Base-by-base conservation (phyloP, 2,329 filamentous ascomycete species). In the Sclerotinia borealis region DNA sequence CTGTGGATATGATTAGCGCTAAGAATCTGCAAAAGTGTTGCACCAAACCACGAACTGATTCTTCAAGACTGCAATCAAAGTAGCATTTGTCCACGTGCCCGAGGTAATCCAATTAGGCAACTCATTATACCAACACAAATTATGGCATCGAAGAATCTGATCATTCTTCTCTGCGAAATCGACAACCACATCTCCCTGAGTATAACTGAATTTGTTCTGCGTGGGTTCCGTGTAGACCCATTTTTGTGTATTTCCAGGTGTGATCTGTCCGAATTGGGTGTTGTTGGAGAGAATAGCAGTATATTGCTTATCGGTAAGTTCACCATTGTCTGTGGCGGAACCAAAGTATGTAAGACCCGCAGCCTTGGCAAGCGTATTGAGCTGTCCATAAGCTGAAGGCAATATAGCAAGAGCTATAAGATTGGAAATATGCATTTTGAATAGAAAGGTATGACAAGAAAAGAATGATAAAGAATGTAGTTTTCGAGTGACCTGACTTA, bases 191-290 rank as follows among this genome's bases (percentile, higher is more conserved):
- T 91, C 86, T 48, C 83, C 86, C 1, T 77, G 72, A 7, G 79
- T 79, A 74, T 80, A 90, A 67, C 77, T 80, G 77, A 89, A 91
- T 29, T 76, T 73, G 39, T 79, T 80, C 41, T 81, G 80, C 27
- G 74, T 72, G 0, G 85, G 83, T 77, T 91, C 85, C 10, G 79
- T 86, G 66, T 80, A 78, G 64, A 85, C 78, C 85, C 85, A 90
- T 78, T 85, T 84, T 73, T 85, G 82, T 3, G 81, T 80, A 71
- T 90, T 90, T 55, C 82, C 84, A 0, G 85, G 84, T 0, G 86
- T 88, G 31, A 88, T 79, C 72, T 86, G 82, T 19, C 86, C 87
- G 68, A 89, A 89, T 70, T 88, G 83, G 49, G 77, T 76, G 9
- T 71, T 76, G 72, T 86, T 77, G 64, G 79, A 79, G 50, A 87